A percentile compares a stretch with the other conserved stretches of the same genome.
Conservation (phyloP, 2,329 filamentous ascomycete genomes). For the Thelonectria rubi region DNA sequence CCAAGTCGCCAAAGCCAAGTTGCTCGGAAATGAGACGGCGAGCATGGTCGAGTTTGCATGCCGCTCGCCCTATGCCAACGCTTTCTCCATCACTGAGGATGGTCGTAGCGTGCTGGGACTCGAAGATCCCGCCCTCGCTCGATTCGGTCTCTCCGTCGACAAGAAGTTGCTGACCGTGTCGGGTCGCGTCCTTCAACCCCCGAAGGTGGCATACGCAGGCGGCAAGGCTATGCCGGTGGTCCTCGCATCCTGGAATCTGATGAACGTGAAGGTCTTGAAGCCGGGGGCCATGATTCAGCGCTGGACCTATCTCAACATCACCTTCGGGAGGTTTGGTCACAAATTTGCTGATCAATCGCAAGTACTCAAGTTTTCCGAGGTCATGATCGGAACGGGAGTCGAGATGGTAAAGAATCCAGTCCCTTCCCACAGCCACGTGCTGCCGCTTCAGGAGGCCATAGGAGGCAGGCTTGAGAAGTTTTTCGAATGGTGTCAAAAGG, state of each 20-base stretch:
- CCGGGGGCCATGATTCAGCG: constrained; percentile 54
- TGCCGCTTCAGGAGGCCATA: constrained; percentile 10
- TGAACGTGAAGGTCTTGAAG: constrained; percentile 62
- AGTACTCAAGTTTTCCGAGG: constrained; percentile 48
- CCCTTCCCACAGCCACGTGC: constrained; percentile 2
- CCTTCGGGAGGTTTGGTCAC: constrained; percentile 2
- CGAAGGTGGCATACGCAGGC: constrained; percentile 66
- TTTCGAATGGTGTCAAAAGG: constrained; percentile 45
- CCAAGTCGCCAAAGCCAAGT: constrained; percentile 68
- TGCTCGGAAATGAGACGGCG: constrained; percentile 68
- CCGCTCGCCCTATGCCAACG: constrained; percentile 72
- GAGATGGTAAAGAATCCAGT: constrained; percentile 41
- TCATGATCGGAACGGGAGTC: constrained; percentile 53
- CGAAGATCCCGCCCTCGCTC: constrained; percentile 54
- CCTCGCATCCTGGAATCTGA: constrained; percentile 77
- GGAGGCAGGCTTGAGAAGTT: constrained; percentile 37
- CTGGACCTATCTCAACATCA: constrained; percentile 62
- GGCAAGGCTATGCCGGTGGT: constrained; percentile 45
- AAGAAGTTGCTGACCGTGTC: constrained; percentile 74
- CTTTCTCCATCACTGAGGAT: constrained; percentile 67
- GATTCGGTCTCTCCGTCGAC: constrained; percentile 71
- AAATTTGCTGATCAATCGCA: constrained; percentile 22
- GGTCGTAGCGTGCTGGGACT: constrained; percentile 68
- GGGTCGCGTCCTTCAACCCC: constrained; percentile 72
- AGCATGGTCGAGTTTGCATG: constrained; percentile 79